Conservation (phyloP, 2,329 filamentous ascomycete species). For the Trichophaea hybrida region DNA sequence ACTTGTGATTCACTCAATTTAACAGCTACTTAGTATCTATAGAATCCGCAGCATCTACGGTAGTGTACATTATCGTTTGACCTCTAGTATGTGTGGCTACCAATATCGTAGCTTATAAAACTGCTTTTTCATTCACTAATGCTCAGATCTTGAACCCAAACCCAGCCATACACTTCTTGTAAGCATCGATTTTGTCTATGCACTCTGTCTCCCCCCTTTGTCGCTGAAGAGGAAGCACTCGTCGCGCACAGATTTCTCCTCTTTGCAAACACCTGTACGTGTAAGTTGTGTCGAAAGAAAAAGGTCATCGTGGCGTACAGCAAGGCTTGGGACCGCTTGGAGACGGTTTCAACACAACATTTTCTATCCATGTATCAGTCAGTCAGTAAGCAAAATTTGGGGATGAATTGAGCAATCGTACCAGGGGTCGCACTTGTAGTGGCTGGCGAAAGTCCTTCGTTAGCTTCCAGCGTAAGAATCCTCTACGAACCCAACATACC, state of each 20-base stretch:
- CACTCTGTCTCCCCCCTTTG: conserved; percentile 79
- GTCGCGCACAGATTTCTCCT: conserved; percentile 82
- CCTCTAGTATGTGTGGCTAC: no score
- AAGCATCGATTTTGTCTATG: conserved; percentile 65
- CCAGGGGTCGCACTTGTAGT: background rate
- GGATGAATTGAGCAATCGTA: background rate
- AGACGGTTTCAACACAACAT: conserved; percentile 11
- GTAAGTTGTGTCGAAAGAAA: background rate
- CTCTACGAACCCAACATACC: background rate
- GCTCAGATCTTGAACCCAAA: conserved; percentile 58
- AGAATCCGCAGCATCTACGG: no score
- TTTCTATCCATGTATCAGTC: conserved; percentile 5
- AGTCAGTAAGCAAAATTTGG: background rate
- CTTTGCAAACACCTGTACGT: conserved; percentile 62
- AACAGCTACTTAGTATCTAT: no score
- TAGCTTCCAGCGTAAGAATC: background rate
- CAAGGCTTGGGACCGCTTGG: conserved; percentile 16
- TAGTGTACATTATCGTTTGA: no score
- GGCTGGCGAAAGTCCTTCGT: background rate
- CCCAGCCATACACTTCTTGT: conserved; percentile 81
- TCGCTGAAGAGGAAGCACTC: conserved; percentile 98
- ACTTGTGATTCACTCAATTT: background rate
- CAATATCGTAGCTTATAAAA: no score
- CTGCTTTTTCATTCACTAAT: background rate
- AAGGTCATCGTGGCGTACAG: conserved; percentile 5